Base-by-base conservation (phyloP, 192 early-diverging fungal species). In the Coemansia sp. region DNA sequence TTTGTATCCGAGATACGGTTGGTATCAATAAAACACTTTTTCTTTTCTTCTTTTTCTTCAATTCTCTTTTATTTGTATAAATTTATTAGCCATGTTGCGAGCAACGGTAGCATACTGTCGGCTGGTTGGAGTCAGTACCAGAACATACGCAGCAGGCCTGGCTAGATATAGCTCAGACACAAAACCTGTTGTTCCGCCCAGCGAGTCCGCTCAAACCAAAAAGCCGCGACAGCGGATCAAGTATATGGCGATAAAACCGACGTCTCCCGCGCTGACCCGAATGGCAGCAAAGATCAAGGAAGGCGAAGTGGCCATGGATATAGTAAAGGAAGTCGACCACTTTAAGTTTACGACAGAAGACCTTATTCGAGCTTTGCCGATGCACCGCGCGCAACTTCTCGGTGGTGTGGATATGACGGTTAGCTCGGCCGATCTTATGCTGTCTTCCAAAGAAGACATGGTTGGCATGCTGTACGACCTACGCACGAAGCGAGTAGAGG, bases 321-420 rank as follows among this genome's bases (percentile, higher is more conserved):
- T 74, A 3, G 12, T 15, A 12, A 31, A 42, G 3, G 77, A 79
- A 16, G 67, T 84, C 34, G 82, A 84, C 0, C 1, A n/a, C 10
- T 74, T 68, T 41, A 67, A 69, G 27, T 84, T 84, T 63, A 74
- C 71, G 10, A 65, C 74, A 12, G 61, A 68, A 3, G 71, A 76
- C 20, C 65, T 84, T 27, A 18, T 76, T 6, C 65, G 44, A 24
- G 61, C 59, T 15, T 60, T 84, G 36, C 77, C 73, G 2, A 70
- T 66, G 43, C 55, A 72, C 34, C 60, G 67, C 43, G 33, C 74
- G 10, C 38, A 63, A 31, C 24, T 31, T 5, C 33, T 65, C 40
- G 63, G 71, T 11, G 55, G 40, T 44, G 52, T 47, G 16, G 57
- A 41, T 34, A 63, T 42, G 61, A 41, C 55, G 29, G 2, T 49